phyloP scores from a whole-genome alignment of 1,284 basidiomycete species.

The Ceratobasidium papillatum region DNA sequence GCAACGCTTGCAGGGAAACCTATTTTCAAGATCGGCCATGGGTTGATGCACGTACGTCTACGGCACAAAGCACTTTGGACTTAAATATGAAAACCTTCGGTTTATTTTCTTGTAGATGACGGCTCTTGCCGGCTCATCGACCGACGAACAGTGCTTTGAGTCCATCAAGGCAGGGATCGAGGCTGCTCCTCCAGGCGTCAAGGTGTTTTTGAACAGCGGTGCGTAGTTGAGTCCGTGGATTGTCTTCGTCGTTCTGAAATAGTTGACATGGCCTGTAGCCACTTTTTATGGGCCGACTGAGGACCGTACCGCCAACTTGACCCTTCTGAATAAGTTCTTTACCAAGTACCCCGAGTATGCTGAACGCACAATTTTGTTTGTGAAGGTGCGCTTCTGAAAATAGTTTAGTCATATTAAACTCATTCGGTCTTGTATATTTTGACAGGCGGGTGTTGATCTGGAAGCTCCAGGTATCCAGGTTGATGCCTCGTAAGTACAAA shows the following conservation, averaged over 20 bases:
- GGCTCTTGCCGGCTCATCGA: slow-evolving; percentile 29
- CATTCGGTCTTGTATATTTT: neutral
- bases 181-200: slow-evolving; percentile 30
- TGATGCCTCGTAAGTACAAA: slow-evolving; percentile 21
- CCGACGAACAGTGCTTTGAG: slow-evolving; percentile 45
- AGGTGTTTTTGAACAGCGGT: slow-evolving; percentile 44
- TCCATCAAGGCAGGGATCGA: slow-evolving; percentile 43
- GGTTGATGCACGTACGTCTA: slow-evolving; percentile 31
- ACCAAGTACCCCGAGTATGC: slow-evolving; percentile 45
- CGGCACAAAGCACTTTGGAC: neutral
- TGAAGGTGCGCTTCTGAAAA: slow-evolving; percentile 38
- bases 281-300: slow-evolving; percentile 43
- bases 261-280: neutral
- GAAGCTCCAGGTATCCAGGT: neutral
- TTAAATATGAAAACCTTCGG: no score
- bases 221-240: neutral
- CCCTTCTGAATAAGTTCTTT: slow-evolving; percentile 44
- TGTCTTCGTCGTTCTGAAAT: neutral
- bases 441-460: neutral
- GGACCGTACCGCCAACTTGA: slow-evolving; percentile 39
- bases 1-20: slow-evolving; percentile 12
- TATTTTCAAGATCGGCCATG: slow-evolving; percentile 40
- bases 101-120: slow-evolving; percentile 15
- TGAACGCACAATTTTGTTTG: slow-evolving; percentile 42
- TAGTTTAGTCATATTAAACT: neutral